A percentile compares a stretch with the other conserved stretches of the same genome.
Evolutionary conservation across 306 rosid genomes (phyloP).

Genomic region (Prunus persica): Prunus_persica_NCBIv2 NC_034014.1:28761501-28762000

Average conservation of each 20-base stretch:
- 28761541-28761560: neutral
- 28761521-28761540: conserved; percentile 1
- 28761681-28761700: conserved; percentile 14
- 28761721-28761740: neutral
- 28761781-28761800: conserved; percentile 9
- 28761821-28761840: conserved; percentile 2
- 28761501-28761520: neutral
- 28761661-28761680: neutral
- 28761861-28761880: conserved; percentile 13
- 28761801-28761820: conserved; percentile 4
- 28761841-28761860: neutral
- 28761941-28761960: conserved; percentile 26
- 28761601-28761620: neutral
- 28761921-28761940: conserved; percentile 15
- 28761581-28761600: neutral
- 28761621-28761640: neutral
- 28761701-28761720: conserved; percentile 4
- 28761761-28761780: conserved; percentile 11
- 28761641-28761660: neutral
- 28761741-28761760: conserved; percentile 18
- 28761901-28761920: neutral
- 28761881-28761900: conserved; percentile 12
- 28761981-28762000: conserved; percentile 28
- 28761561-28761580: conserved; percentile 3
- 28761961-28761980: conserved; percentile 24